Evolutionary conservation across 148 eudicot species (phyloP).

Genomic region (Chenopodium suecicum): DNA sequence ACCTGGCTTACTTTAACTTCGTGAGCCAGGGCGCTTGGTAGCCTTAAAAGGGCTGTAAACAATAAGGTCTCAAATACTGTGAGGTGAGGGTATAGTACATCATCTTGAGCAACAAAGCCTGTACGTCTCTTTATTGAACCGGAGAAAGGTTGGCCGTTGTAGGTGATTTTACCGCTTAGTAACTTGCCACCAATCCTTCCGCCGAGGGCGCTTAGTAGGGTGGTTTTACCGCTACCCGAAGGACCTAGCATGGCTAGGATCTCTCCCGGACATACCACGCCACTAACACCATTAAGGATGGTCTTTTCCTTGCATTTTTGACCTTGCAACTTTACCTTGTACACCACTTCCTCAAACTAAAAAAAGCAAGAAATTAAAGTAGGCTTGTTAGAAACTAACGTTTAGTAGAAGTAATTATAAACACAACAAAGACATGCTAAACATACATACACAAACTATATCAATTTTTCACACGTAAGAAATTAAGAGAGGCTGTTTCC

Average conservation of each 20-base stretch:
- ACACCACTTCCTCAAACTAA: constrained; percentile 88
- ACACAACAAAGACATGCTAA: background rate
- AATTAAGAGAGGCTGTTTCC: background rate
- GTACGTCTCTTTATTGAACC: constrained; percentile 68
- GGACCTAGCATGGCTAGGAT: constrained; percentile 97
- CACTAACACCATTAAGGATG: constrained; percentile 76
- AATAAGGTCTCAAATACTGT: constrained; percentile 82
- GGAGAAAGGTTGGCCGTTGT: constrained; percentile 69
- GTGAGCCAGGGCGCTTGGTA: constrained; percentile 56
- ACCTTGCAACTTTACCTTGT: constrained; percentile 64
- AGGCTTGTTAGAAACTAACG: background rate
- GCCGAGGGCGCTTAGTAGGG: constrained; percentile 87
- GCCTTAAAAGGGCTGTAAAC: constrained; percentile 86
- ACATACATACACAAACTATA: background rate
- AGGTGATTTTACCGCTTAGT: constrained; percentile 72
- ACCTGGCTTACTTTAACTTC: constrained; percentile 62
- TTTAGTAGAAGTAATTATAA: no score
- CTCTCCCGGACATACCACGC: constrained; percentile 83
- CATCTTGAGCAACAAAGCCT: constrained; percentile 90
- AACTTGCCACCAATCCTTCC: constrained; percentile 69
- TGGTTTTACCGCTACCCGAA: constrained; percentile 97
- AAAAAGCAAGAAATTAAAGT: background rate
- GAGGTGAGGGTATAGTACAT: constrained; percentile 86
- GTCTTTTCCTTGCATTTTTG: constrained; percentile 60
- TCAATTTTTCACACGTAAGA: background rate